These are phyloP conservation scores for Talaromyces amestolkiae DNA, from an alignment of 2,329 filamentous ascomycete species.

Conservation along the genomic window DNA sequence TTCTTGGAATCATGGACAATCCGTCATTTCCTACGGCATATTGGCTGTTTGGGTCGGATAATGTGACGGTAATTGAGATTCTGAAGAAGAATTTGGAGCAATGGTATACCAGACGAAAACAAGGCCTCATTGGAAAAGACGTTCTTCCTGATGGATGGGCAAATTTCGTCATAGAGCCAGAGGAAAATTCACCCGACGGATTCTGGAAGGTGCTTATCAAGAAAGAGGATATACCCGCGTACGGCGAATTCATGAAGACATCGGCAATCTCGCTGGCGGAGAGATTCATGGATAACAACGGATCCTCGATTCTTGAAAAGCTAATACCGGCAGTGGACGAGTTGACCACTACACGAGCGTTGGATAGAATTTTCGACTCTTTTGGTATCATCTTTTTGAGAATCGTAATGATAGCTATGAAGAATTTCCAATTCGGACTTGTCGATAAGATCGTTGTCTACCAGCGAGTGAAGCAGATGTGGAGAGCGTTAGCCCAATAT, in stretches of 20 bases:
- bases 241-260: not conserved
- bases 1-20: not conserved
- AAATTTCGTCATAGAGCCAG: not conserved
- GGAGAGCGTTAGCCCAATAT: not conserved
- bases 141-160: constrained; percentile 2
- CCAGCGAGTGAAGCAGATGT: not conserved
- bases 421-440: not conserved
- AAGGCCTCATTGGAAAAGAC: constrained; percentile 1
- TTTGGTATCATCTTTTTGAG: not conserved
- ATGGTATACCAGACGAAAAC: not conserved
- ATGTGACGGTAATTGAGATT: not conserved
- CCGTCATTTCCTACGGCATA: not conserved
- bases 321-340: not conserved
- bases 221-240: not conserved
- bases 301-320: not conserved
- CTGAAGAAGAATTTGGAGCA: constrained; percentile 1
- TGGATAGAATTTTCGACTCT: not conserved
- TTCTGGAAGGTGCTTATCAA: not conserved
- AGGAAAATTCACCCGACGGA: not conserved
- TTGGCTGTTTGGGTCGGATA: not conserved
- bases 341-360: not conserved
- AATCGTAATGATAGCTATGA: not conserved
- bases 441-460: not conserved
- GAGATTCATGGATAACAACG: constrained; percentile 3
- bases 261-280: not conserved